Percentiles rank a stretch among this genome's conserved stretches.
Evolutionary conservation across 1,284 basidiomycete species (phyloP).

Genomic region (Rhodotorula sp.): DNA sequence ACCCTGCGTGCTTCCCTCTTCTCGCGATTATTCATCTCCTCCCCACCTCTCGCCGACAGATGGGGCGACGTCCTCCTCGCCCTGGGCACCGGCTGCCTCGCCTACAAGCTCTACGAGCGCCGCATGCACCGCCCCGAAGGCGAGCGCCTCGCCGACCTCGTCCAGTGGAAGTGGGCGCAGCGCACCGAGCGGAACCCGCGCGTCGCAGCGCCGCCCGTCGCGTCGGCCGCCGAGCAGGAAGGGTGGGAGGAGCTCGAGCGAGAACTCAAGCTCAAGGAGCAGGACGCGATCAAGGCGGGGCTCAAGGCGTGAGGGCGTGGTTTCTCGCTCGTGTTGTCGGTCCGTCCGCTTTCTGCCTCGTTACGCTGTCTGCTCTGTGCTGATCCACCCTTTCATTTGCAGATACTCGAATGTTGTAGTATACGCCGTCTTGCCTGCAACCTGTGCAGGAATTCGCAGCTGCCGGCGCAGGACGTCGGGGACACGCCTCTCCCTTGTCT

Average conservation of each 20-base stretch:
- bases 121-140: slow-evolving; percentile 5
- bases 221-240: slow-evolving; percentile 4
- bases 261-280: slow-evolving; percentile 5
- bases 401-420: too few species aligned
- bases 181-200: background rate
- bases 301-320: too few species aligned
- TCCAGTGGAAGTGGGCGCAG: slow-evolving; percentile 19
- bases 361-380: too few species aligned
- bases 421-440: too few species aligned
- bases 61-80: slow-evolving; percentile 23
- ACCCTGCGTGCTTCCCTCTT: background rate
- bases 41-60: background rate
- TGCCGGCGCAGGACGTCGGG: too few species aligned
- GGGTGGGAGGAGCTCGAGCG: slow-evolving; percentile 14
- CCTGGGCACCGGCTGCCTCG: slow-evolving; percentile 16
- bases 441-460: too few species aligned
- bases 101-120: slow-evolving; percentile 25
- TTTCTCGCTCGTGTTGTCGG: too few species aligned
- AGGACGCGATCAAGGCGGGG: background rate
- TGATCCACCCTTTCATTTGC: too few species aligned
- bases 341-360: too few species aligned
- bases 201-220: background rate
- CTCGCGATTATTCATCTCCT: background rate
- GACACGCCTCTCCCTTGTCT: too few species aligned
- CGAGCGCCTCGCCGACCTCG: slow-evolving; percentile 12